Base-by-base conservation (phyloP, 257 asterid species). In the Orobanche coerulescens region DNA sequence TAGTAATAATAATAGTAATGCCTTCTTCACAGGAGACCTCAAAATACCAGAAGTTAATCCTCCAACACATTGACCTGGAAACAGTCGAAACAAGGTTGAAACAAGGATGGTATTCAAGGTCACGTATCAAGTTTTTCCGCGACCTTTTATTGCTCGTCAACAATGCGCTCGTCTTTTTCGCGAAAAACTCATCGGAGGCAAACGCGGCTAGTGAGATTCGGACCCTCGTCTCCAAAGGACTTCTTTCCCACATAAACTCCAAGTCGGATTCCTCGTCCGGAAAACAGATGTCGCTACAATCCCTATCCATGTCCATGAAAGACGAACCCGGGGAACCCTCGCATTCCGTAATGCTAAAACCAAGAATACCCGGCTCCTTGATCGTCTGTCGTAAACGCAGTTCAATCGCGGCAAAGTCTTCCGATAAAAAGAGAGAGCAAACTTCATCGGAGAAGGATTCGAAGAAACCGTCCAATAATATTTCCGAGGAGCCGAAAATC, bases 381-480 rank as follows among this genome's bases (percentile, higher is more conserved):
- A 79, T 77, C 9, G 82, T 81, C 16, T 81, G 92, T 62, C 89
- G 92, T 11, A 86, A 83, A 59, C 86, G 95, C 39, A 86, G 92
- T 55, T 83, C 92, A 6, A 83, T 86, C 34, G 69, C 76, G 1
- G 76, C 85, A 1, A 83, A 81, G 76, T 47, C 84, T 47, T 70
- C 84, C 3, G 83, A 83, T 62, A 83, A 76, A 50, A 83, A 74
- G 81, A 85, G 61, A 64, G 87, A 72, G 52, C 78, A 68, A 36
- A 49, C 37, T 1, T 15, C 73, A 5, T 20, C 61, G 40, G 85
- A 78, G 14, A 70, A 80, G 57, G 75, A 69, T 11, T 5, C 18
- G 20, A 14, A 71, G 9, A 66, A 56, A 16, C 61, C 12, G 46
- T 76, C 79, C 31, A 65, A 49, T 26, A 74, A 69, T 50, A 66